These are phyloP conservation scores for Globisporangium solare DNA, from an alignment of 352 stramenopile genomes.

Conservation along the genomic window DNA sequence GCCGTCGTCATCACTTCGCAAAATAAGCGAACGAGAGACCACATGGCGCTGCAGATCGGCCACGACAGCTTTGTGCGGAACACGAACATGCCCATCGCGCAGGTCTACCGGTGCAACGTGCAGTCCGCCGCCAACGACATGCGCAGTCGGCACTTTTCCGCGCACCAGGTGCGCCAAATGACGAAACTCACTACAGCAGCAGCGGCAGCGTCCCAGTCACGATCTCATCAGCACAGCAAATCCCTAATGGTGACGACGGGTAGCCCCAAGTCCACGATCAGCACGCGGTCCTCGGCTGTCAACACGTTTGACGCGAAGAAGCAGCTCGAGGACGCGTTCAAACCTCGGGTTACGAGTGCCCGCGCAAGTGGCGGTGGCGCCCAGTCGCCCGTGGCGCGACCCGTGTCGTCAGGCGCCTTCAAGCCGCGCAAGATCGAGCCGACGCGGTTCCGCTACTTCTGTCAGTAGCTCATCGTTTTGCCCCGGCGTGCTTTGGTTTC, in stretches of 20 bases:
- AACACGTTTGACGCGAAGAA: conserved; percentile 24
- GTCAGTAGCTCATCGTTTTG: conserved; percentile 25
- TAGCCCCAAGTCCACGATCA: conserved; percentile 22
- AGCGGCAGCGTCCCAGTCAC: neutral
- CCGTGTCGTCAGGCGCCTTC: conserved; percentile 52
- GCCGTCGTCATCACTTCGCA: conserved; percentile 7
- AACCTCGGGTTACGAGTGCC: conserved; percentile 5
- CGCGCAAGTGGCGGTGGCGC: neutral
- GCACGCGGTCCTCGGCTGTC: conserved; percentile 18
- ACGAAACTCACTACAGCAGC: conserved; percentile 22
- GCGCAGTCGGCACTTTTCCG: conserved; percentile 20
- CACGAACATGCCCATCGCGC: conserved; percentile 32
- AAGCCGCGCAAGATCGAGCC: conserved; percentile 61
- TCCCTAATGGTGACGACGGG: neutral
- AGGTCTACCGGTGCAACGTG: conserved; percentile 22
- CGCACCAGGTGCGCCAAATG: conserved; percentile 55
- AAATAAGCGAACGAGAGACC: conserved; percentile 1
- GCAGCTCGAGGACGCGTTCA: conserved; percentile 25
- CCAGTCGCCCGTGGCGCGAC: conserved; percentile 22
- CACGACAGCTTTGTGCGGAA: conserved; percentile 18
- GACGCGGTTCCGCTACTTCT: conserved; percentile 82
- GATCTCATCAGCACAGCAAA: neutral
- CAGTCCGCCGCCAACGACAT: conserved; percentile 31
- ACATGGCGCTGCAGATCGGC: conserved; percentile 19
- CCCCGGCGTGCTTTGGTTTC: neutral